phyloP scores from a whole-genome alignment of 768 basidiomycete species.

The Gymnopilus dilepis region DNA sequence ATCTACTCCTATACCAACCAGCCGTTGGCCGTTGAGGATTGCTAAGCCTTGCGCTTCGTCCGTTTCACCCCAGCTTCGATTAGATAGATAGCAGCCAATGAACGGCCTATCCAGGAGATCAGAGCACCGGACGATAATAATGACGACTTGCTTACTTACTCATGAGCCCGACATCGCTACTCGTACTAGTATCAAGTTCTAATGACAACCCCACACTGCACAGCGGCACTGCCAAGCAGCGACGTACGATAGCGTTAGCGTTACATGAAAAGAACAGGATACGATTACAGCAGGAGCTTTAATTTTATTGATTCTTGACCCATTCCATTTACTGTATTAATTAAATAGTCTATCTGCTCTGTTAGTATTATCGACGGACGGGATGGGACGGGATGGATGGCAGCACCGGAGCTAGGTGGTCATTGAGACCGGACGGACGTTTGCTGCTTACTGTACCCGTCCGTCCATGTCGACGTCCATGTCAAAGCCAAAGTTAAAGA shows the following conservation, averaged over 20 bases:
- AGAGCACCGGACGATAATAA: not conserved
- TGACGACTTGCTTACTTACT: no score
- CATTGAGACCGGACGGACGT: no score
- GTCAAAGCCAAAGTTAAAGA: not conserved
- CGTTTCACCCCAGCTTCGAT: no score
- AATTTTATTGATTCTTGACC: not conserved
- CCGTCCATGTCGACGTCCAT: no score
- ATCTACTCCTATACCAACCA: conserved; percentile 6
- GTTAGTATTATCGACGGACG: no score
- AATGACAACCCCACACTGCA: conserved; percentile 2
- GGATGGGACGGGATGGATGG: no score
- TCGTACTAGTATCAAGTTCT: no score
- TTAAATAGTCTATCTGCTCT: conserved; percentile 1
- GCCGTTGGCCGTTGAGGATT: not conserved
- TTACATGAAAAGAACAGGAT: no score
- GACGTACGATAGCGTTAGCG: no score
- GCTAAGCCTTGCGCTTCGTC: not conserved
- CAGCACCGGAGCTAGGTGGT: no score
- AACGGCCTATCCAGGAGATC: not conserved
- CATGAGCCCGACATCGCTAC: not conserved
- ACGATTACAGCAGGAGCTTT: not conserved
- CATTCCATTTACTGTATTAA: no score
- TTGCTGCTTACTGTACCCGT: no score
- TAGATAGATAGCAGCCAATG: not conserved
- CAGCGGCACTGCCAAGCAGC: not conserved